These are phyloP conservation scores for Leptosphaerulina australis DNA, from an alignment of 2,329 filamentous ascomycete species.

Conservation along the genomic window DNA sequence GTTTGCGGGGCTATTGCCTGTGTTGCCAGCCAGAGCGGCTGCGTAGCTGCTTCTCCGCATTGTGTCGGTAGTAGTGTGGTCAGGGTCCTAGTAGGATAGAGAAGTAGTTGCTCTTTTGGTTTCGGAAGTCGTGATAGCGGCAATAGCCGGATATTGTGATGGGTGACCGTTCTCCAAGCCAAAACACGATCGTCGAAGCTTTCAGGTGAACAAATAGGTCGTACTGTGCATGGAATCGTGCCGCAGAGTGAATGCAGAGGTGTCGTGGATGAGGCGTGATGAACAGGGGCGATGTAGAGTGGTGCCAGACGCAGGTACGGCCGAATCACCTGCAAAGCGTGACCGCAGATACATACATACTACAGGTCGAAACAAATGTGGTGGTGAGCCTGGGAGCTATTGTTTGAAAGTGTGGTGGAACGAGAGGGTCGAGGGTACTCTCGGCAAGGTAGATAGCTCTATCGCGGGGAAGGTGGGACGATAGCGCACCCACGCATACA, in stretches of 20 bases:
- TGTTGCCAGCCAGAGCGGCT: conserved; percentile 63
- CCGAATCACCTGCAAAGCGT: conserved; percentile 40
- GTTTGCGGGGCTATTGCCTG: conserved; percentile 40
- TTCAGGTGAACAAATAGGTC: conserved; percentile 3
- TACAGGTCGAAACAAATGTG: conserved; percentile 18
- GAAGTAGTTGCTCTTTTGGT: not conserved
- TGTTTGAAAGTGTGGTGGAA: conserved; percentile 7
- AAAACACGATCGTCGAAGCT: not conserved
- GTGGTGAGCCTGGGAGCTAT: conserved; percentile 11
- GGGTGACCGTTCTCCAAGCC: not conserved
- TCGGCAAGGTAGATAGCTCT: conserved; percentile 14
- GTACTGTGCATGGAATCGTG: conserved; percentile 19
- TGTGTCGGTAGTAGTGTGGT: conserved; percentile 17
- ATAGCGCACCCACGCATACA: conserved; percentile 20
- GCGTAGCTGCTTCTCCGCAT: conserved; percentile 54
- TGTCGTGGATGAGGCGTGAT: conserved; percentile 19
- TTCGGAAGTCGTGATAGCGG: conserved; percentile 1
- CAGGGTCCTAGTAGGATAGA: not conserved
- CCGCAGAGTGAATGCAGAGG: conserved; percentile 21
- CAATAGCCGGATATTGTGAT: not conserved
- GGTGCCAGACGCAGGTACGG: conserved; percentile 21
- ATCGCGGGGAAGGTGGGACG: conserved; percentile 23
- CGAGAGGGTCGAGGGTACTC: conserved; percentile 11
- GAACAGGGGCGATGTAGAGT: too few relatives aligned
- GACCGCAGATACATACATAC: conserved; percentile 39